Evolutionary conservation across 352 stramenopile genomes (phyloP), one percentile per base, ranked within the genome.

Genomic region (Phytophthora fragariaefolia): DNA sequence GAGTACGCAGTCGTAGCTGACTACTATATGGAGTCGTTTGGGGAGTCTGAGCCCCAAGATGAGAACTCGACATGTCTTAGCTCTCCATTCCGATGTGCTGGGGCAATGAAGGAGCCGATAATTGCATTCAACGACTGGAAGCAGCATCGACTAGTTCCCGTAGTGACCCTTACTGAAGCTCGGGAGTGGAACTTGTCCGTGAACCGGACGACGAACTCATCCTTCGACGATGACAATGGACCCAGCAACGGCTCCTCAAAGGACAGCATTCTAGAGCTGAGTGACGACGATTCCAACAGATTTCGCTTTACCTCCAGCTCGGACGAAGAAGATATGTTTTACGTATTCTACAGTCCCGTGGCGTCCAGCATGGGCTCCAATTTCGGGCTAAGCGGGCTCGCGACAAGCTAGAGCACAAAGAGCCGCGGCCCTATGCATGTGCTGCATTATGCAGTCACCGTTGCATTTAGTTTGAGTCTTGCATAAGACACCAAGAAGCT

Each of bases 1-100:
- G 67, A 68, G 48, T 75, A 67, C 48, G 56, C 56, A 26, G 56
- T 71, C 7, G 59, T 75, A 10, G 57, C 56, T 13, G 67, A 75
- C 26, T 68, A 65, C n/a, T 68, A 63, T 43, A 36, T 62, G 56
- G 63, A 62, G 2, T 47, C 48, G 6, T 32, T 61, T 9, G 26
- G 22, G 30, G 17, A 26, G 5, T n/a, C 34, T 1, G 48, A 46
- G 18, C 27, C 26, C 20, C 13, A 38, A 40, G 9, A 18, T 28
- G 49, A 67, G 46, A 26, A 53, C 58, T 9, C n/a, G 6, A 54
- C 22, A 6, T 20, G 54, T 0, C 17, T 66, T 0, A 53, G 15
- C 32, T 48, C 57, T 13, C 27, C 56, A 3, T 42, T 53, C 0
- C 22, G 30, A n/a, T 55, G 54, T 36, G 17, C 38, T 5, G 23